Evolutionary conservation across 805 yeast genomes (phyloP).

Genomic region (Spathaspora arborariae): DNA sequence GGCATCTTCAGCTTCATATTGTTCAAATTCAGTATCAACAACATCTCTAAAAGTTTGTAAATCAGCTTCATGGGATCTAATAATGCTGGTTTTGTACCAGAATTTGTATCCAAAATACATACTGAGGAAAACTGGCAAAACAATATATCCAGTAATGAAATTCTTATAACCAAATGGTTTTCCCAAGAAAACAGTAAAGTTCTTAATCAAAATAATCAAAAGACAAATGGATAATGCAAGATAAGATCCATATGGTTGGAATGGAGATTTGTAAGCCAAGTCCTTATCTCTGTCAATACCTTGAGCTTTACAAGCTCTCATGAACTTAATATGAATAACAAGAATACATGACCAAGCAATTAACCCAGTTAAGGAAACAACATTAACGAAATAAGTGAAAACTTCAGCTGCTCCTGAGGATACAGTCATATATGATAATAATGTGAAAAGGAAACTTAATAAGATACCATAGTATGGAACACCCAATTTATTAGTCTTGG

Average conservation of each 20-base stretch:
- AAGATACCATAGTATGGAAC: slow-evolving; percentile 62
- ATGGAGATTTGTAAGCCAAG: slow-evolving; percentile 61
- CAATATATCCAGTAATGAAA: slow-evolving; percentile 77
- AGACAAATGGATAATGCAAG: slow-evolving; percentile 52
- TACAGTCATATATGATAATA: slow-evolving; percentile 68
- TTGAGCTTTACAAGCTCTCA: slow-evolving; percentile 63
- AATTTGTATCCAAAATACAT: slow-evolving; percentile 60
- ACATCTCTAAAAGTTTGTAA: slow-evolving; percentile 53
- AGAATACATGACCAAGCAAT: slow-evolving; percentile 72
- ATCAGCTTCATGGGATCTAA: slow-evolving; percentile 57
- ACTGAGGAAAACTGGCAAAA: slow-evolving; percentile 60
- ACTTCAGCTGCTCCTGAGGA: slow-evolving; percentile 52
- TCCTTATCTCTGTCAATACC: slow-evolving; percentile 51
- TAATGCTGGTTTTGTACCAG: slow-evolving; percentile 44
- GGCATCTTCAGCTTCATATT: slow-evolving; percentile 28
- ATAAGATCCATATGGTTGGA: slow-evolving; percentile 66
- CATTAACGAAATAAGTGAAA: slow-evolving; percentile 69
- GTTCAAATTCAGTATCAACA: slow-evolving; percentile 50
- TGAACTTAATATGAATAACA: slow-evolving; percentile 63
- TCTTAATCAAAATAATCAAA: slow-evolving; percentile 59
- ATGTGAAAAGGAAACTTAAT: slow-evolving; percentile 51
- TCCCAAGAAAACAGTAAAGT: slow-evolving; percentile 68
- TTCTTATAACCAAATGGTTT: slow-evolving; percentile 52
- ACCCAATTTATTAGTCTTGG: slow-evolving; percentile 64
- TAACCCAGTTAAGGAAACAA: slow-evolving; percentile 72